A percentile compares a stretch with the other conserved stretches of the same genome.
phyloP scores from a whole-genome alignment of 768 basidiomycete genomes.

The Neoboletus subvelutipes region DNA sequence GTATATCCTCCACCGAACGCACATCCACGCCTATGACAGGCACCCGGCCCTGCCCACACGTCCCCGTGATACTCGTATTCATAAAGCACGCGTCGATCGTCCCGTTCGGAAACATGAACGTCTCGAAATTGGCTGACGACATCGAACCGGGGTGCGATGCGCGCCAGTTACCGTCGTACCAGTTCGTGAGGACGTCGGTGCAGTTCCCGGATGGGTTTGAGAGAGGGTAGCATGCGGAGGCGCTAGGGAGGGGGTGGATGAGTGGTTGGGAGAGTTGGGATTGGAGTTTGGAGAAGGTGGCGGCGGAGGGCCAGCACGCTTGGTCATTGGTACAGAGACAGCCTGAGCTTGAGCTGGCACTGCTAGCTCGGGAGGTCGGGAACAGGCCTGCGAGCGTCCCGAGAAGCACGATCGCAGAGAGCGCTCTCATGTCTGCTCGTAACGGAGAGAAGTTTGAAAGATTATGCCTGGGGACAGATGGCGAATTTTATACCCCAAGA shows the following conservation, averaged over 20 bases:
- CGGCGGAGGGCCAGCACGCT: constrained; percentile 43
- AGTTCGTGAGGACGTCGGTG: neutral
- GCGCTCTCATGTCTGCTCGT: neutral
- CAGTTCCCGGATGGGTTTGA: neutral
- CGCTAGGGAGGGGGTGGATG: constrained; percentile 30
- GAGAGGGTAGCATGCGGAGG: neutral
- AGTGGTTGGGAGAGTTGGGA: constrained; percentile 44
- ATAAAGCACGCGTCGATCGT: constrained; percentile 41
- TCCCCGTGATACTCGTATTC: constrained; percentile 29
- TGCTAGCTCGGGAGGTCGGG: neutral
- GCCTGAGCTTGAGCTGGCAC: neutral
- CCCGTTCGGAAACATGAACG: constrained; percentile 39
- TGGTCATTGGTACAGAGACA: constrained; percentile 40
- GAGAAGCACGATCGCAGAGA: neutral
- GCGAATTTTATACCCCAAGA: neutral
- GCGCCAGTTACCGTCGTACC: neutral
- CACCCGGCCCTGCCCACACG: constrained; percentile 23
- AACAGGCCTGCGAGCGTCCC: neutral
- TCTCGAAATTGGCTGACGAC: constrained; percentile 29
- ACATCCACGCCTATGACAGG: constrained; percentile 23
- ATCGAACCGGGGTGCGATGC: neutral
- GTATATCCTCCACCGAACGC: constrained; percentile 19
- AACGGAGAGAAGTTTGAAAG: neutral
- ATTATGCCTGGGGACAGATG: too few relatives aligned
- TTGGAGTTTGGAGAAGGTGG: constrained; percentile 34